Base-by-base conservation (phyloP, 2,329 filamentous ascomycete species). In the Cyanodermella asteris region DNA sequence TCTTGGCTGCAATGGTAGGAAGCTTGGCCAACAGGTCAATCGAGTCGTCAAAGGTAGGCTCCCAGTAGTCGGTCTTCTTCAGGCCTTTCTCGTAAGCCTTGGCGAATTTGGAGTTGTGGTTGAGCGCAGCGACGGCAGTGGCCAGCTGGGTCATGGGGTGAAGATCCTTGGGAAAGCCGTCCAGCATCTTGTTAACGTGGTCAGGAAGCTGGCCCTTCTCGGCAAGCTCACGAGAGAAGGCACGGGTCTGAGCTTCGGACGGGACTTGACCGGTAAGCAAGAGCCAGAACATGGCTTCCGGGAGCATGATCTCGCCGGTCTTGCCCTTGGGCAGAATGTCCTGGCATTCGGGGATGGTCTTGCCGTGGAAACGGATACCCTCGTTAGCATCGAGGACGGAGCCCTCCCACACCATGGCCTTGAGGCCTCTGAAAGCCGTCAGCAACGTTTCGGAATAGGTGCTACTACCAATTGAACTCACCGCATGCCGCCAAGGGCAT, bases 271-370 rank as follows among this genome's bases (percentile, higher is more conserved):
- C 87, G 7, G 87, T 97, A 38, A 97, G 61, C 25, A 97, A 69
- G 20, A 94, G 69, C 87, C 87, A 97, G 64, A 97, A 97, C 87
- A 97, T 97, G 50, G 84, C 72, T 54, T 97, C 87, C 23, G 87
- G 87, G 8, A 94, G 66, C 87, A 94, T 97, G 56, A 94, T 84
- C 5, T 80, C 90, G 41, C 84, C 80, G 3, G 75, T 68, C 31
- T 65, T 80, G 38, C 84, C 87, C 61, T 93, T 94, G 46, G 87
- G 82, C 10, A 94, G 69, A 49, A 81, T 73, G 38, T 72, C 67
- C 47, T 94, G 87, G 59, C 87, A 97, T 46, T 97, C 84, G 56
- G 91, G 91, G 61, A 97, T 97, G 35, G 82, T 93, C 43, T 74
- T 75, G 46, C 87, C 87, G 49, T 94, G 87, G 63, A 97, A 97